A percentile compares a stretch with the other conserved stretches of the same genome.
Conservation (phyloP, 2,329 filamentous ascomycete genomes). For the Knufia fluminis region DNA sequence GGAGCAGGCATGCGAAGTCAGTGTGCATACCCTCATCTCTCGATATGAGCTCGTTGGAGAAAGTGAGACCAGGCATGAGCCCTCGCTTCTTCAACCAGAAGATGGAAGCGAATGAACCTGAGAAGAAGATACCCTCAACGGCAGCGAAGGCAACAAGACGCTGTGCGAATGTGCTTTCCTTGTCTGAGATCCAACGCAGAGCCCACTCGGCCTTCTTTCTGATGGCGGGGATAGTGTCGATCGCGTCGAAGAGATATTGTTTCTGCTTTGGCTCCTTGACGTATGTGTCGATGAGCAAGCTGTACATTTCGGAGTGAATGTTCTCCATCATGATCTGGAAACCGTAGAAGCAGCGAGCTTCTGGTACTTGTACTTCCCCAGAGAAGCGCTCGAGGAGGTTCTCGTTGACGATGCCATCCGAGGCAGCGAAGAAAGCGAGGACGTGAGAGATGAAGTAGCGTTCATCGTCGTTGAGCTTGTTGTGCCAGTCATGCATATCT, state of each 20-base stretch:
- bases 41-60: conserved; percentile 99
- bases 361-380: conserved; percentile 89
- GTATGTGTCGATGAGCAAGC: conserved; percentile 96
- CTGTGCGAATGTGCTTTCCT: conserved; percentile 87
- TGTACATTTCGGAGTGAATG: conserved; percentile 99
- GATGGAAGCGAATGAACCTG: conserved; percentile 94
- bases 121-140: conserved; percentile 99
- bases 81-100: conserved; percentile 99
- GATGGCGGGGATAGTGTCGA: conserved; percentile 98
- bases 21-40: conserved; percentile 99
- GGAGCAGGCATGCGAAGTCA: conserved; percentile 94
- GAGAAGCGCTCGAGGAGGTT: conserved; percentile 98
- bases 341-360: conserved; percentile 98
- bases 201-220: conserved; percentile 99
- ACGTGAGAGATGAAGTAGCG: conserved; percentile 98
- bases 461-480: conserved; percentile 92
- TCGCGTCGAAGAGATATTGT: conserved; percentile 92
- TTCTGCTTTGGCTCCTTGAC: conserved; percentile 96
- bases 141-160: conserved; percentile 94
- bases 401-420: conserved; percentile 98
- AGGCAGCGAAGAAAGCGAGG: conserved; percentile 96
- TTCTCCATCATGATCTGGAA: conserved; percentile 99
- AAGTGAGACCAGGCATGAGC: conserved; percentile 95
- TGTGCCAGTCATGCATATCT: conserved; percentile 98
- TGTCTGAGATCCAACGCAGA: conserved; percentile 86